Conservation (phyloP, 2,329 filamentous ascomycete genomes). For the Ilyonectria sp. region DNA sequence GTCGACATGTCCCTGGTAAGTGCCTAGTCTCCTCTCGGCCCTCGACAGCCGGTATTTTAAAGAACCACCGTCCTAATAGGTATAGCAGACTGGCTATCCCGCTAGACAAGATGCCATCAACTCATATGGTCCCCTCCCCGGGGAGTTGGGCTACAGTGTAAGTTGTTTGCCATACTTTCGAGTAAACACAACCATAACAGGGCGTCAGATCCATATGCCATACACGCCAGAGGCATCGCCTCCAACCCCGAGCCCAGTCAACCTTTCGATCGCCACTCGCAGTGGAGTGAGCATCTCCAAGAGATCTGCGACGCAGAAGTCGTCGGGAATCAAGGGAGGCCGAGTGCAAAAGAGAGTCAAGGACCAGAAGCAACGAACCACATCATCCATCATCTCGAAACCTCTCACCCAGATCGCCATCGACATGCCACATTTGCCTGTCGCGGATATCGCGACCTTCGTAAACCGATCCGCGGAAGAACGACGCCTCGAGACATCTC, state of each 20-base stretch:
- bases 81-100: conserved; percentile 33
- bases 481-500: conserved; percentile 75
- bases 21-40: not conserved
- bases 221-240: conserved; percentile 68
- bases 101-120: conserved; percentile 26
- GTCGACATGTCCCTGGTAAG: conserved; percentile 39
- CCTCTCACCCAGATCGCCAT: conserved; percentile 81
- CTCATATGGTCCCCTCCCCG: conserved; percentile 40
- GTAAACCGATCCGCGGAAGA: conserved; percentile 80
- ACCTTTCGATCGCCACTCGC: conserved; percentile 54
- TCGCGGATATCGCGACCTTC: conserved; percentile 85
- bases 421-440: conserved; percentile 71
- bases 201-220: conserved; percentile 34
- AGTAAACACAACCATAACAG: conserved; percentile 16
- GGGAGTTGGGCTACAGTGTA: conserved; percentile 42
- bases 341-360: conserved; percentile 43
- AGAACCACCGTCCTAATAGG: conserved; percentile 9
- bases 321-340: conserved; percentile 36
- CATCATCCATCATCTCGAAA: conserved; percentile 68
- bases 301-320: conserved; percentile 30
- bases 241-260: conserved; percentile 51
- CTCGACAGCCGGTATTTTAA: too few relatives aligned
- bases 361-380: conserved; percentile 53
- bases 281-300: conserved; percentile 53
- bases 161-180: conserved; percentile 13